Base-by-base conservation (phyloP, 768 basidiomycete genomes). In the Cubamyces sp. region DNA sequence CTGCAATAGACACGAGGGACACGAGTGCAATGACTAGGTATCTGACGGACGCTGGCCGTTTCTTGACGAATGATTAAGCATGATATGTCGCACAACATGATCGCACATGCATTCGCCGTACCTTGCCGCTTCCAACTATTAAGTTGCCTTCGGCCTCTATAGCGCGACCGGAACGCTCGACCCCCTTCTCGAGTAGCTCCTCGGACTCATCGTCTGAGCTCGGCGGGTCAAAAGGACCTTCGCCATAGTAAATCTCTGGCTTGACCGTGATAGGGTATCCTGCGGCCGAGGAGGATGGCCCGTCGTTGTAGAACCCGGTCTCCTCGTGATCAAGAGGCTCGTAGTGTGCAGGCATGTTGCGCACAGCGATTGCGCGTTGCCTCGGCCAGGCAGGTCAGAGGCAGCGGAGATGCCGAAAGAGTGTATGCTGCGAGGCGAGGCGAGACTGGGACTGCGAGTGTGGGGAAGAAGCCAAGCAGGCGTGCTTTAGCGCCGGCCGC, bases 201-300 rank as follows among this genome's bases (percentile, higher is more conserved):
- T 80, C 82, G 26, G 83, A 81, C 58, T 87, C 89, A n/a, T 88
- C 88, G 50, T 87, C 87, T n/a, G 90, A 91, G 68, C 88, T 90
- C 7, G 90, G 88, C 21, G 87, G 81, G 65, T 91, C 88, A 68
- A 92, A 93, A 0, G 85, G 80, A 0, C 91, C 90, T 19, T 92
- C 90, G 30, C 82, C 87, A 66, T 92, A 92, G 74, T 92, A 92
- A 15, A 69, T 61, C 23, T 65, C 43, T 0, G 75, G 74, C 61
- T 66, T 67, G 28, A 63, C 42, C 12, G 63, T 43, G 11, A 19
- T 41, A 37, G 53, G 54, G n/a, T 28, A 46, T 19, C 51, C 41
- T 11, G 28, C 37, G 39, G 60, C 54, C 16, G 55, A 39, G 49
- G 42, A 39, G 25, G 59, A 65, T 4, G 62, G 48, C 7, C 25